Base-by-base conservation (phyloP, 2,329 filamentous ascomycete genomes). In the Colletotrichum gloeosporioides region DNA sequence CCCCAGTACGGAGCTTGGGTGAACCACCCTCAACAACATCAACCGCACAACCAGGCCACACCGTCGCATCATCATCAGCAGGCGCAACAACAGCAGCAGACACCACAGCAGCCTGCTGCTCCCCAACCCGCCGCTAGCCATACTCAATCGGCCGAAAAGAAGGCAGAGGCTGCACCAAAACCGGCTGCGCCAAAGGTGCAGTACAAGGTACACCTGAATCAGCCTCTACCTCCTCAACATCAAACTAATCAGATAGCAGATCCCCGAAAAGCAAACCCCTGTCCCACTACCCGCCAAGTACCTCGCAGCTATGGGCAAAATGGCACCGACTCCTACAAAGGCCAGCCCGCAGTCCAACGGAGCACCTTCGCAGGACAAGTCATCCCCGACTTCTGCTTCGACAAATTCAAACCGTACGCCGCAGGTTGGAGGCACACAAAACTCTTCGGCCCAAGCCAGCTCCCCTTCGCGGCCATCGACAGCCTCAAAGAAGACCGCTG, bases 201-300 rank as follows among this genome's bases (percentile, higher is more conserved):
- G 39, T 78, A 78, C 36, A 78, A 78, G 76, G 77, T 78, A 82
- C 82, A 84, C n/a, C 18, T 53, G 34, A 55, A 15, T 31, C n/a
- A 36, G n/a, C 36, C 57, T 4, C n/a, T 22, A 8, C 29, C 22
- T 13, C 22, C 12, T 49, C 10, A 75, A 79, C 70, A 57, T 79
- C 72, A 78, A 74, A 66, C 77, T 78, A 79, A 78, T 78, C n/a
- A 78, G 71, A 79, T 79, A 59, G 78, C 83, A 82, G 79, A 82
- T 77, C 7, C 85, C 85, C 27, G 78, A 82, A 16, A 88, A 87
- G 78, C 81, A 88, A 71, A 87, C 87, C 2, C 87, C 86, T 4
- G 86, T 88, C 7, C 87, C 87, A 13, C 78, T 88, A 12, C 87
- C 87, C 2, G 84, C 86, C 7, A 86, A 87, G 70, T 87, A 86